Percentiles rank a stretch among this genome's conserved stretches.
These are phyloP conservation scores for Senna tora DNA, from an alignment of 306 rosid species.

Conservation along the genomic window DNA sequence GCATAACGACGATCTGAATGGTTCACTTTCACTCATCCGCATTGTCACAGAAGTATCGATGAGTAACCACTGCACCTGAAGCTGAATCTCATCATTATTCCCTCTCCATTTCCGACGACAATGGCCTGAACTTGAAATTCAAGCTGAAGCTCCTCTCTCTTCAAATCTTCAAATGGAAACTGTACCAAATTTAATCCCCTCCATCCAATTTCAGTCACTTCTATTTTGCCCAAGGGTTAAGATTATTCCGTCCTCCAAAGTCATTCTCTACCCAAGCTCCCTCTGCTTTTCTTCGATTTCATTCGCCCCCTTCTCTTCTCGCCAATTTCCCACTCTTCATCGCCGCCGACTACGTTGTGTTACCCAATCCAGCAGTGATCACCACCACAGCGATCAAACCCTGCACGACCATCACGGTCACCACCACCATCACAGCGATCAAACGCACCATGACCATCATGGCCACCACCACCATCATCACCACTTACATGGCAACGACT, in stretches of 20 bases:
- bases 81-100: not conserved
- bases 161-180: conserved; percentile 58
- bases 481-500: conserved; percentile 43
- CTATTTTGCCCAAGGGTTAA: conserved; percentile 24
- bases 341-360: conserved; percentile 44
- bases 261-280: conserved; percentile 30
- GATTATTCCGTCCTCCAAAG: conserved; percentile 44
- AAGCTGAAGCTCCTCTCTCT: conserved; percentile 16
- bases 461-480: conserved; percentile 52
- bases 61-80: not conserved
- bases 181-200: conserved; percentile 43
- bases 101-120: conserved; percentile 4
- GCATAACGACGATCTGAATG: conserved; percentile 38
- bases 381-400: conserved; percentile 23
- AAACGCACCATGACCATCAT: conserved; percentile 10
- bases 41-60: not conserved
- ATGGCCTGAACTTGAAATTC: conserved; percentile 34
- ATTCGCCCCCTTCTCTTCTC: conserved; percentile 40
- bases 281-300: conserved; percentile 32
- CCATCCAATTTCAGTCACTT: conserved; percentile 46
- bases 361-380: conserved; percentile 45
- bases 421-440: conserved; percentile 47
- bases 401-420: conserved; percentile 31
- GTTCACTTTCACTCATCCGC: conserved; percentile 29
- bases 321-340: conserved; percentile 41